Conservation (phyloP, 345 rosid species). For the Eucalyptus melliodora region DNA sequence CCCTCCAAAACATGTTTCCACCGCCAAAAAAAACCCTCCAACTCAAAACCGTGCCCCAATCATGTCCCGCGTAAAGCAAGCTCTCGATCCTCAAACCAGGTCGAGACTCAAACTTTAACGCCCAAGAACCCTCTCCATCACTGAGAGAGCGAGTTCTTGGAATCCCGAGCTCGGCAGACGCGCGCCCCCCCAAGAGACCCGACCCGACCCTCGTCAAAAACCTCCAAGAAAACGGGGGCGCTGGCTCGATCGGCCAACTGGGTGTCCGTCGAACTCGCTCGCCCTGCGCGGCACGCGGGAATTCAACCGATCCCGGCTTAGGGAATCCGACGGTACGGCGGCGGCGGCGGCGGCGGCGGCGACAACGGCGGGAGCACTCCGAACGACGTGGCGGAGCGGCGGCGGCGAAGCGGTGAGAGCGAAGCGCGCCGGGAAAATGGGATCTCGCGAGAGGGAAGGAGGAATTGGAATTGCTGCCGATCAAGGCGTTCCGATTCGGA, state of each 20-base stretch:
- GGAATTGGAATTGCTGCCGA: background rate
- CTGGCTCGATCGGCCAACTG: background rate
- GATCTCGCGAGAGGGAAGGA: background rate
- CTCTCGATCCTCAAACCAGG: background rate
- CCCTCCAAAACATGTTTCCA: constrained; percentile 76
- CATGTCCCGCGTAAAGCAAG: background rate
- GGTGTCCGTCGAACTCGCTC: background rate
- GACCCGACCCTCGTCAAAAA: background rate
- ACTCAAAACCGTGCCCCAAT: background rate
- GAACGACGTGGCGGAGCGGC: background rate
- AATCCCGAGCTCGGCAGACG: background rate
- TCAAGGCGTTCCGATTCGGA: background rate
- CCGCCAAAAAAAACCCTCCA: background rate
- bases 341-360: background rate
- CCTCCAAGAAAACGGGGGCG: background rate
- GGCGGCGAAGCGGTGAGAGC: background rate
- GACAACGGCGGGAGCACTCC: background rate
- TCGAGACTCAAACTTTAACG: background rate
- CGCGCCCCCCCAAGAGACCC: too few relatives aligned
- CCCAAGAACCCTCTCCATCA: background rate
- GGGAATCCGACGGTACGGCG: background rate
- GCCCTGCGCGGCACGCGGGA: background rate
- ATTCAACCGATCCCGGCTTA: background rate
- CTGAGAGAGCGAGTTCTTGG: background rate
- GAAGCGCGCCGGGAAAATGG: background rate